Percentiles rank a stretch among this genome's conserved stretches.
Conservation (phyloP, 176 grass and related monocot species). For the Rhynchospora pubera region DNA sequence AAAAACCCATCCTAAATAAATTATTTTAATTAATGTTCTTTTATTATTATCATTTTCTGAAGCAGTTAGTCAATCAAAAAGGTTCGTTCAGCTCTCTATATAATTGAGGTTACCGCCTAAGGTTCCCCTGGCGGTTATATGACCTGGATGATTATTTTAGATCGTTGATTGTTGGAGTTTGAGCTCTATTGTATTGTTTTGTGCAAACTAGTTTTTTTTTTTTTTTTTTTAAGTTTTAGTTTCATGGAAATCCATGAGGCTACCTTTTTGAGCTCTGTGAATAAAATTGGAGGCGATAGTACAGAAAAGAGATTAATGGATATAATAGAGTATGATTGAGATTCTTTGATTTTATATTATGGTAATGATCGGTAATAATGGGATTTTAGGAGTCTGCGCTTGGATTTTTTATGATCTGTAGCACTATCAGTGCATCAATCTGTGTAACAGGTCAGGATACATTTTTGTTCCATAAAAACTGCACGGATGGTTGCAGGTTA, state of each 20-base stretch:
- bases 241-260: constrained; percentile 6
- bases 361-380: not conserved
- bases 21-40: too few relatives aligned
- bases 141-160: not conserved
- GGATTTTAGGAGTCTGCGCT: not conserved
- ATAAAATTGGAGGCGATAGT: not conserved
- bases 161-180: not conserved
- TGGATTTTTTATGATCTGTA: not conserved
- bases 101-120: constrained; percentile 46
- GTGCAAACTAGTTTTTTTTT: not conserved
- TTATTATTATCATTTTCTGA: too few relatives aligned
- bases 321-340: not conserved
- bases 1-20: too few relatives aligned
- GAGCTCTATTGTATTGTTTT: not conserved
- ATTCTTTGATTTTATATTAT: not conserved
- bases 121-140: constrained; percentile 38
- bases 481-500: not conserved
- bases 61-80: too few relatives aligned
- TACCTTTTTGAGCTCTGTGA: constrained; percentile 11
- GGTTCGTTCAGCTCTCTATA: too few relatives aligned
- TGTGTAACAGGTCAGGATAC: not conserved
- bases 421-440: not conserved
- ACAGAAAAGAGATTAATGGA: constrained; percentile 1
- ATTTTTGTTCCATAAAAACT: too few relatives aligned
- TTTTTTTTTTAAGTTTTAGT: too few relatives aligned